Conservation (phyloP, 2,329 filamentous ascomycete species). For the Fusarium setosum region DNA sequence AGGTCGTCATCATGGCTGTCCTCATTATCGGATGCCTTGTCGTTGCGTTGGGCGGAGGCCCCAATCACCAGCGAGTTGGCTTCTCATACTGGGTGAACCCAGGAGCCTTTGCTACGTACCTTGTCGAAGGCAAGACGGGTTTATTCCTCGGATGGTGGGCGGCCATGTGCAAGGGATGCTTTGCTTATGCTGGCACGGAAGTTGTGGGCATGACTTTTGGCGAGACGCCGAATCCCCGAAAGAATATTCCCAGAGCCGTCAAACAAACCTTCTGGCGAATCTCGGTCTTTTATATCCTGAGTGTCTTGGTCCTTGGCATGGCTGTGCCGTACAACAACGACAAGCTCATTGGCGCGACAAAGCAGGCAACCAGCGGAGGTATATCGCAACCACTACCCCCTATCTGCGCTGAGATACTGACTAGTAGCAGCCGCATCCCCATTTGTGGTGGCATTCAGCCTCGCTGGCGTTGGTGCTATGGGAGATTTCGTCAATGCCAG, state of each 20-base stretch:
- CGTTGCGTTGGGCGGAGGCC: conserved; percentile 53
- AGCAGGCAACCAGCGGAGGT: background rate
- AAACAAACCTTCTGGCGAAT: background rate
- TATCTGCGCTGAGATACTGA: too few species aligned
- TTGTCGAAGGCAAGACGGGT: conserved; percentile 47
- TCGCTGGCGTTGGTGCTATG: conserved; percentile 31
- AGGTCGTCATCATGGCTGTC: conserved; percentile 56
- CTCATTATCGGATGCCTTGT: conserved; percentile 46
- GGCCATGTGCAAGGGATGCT: conserved; percentile 52
- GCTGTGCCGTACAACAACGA: background rate
- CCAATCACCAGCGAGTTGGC: conserved; percentile 50
- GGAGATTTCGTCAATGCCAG: conserved; percentile 39
- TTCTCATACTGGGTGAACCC: conserved; percentile 58
- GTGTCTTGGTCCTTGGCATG: background rate
- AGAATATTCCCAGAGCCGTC: background rate
- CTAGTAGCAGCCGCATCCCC: conserved; percentile 36
- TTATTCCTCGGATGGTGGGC: conserved; percentile 55
- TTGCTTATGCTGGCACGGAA: conserved; percentile 42
- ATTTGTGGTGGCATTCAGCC: conserved; percentile 38
- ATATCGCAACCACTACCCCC: too few species aligned
- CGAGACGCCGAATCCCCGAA: background rate
- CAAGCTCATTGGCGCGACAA: background rate
- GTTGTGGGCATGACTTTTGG: background rate
- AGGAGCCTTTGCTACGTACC: conserved; percentile 54
- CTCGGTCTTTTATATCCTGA: background rate